phyloP scores from a whole-genome alignment of 306 rosid genomes.

The Sicyos baderoa region DNA sequence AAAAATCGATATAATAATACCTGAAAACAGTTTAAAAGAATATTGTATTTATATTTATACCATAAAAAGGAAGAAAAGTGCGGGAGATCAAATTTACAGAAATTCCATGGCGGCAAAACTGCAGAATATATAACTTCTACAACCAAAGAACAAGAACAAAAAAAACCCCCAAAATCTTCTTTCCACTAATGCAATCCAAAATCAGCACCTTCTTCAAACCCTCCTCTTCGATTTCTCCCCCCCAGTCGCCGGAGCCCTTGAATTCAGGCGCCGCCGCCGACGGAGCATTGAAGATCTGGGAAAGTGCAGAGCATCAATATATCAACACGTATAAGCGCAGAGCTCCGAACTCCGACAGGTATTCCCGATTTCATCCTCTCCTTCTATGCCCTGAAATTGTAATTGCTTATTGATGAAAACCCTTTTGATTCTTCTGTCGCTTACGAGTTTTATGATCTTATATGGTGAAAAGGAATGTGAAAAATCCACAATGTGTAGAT shows the following conservation, averaged over 20 bases:
- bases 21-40: too few species aligned
- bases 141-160: not conserved
- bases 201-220: slow-evolving; percentile 62
- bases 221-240: slow-evolving; percentile 22
- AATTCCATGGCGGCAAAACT: not conserved
- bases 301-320: slow-evolving; percentile 34
- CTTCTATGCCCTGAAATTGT: not conserved
- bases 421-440: not conserved
- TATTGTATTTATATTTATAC: too few species aligned
- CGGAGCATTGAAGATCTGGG: slow-evolving; percentile 51
- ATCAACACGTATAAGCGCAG: slow-evolving; percentile 45
- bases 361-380: not conserved
- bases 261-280: slow-evolving; percentile 20
- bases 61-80: too few species aligned
- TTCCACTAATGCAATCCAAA: slow-evolving; percentile 34
- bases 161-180: too few species aligned
- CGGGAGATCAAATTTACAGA: too few species aligned
- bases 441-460: too few species aligned
- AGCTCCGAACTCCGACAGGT: slow-evolving; percentile 31
- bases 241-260: slow-evolving; percentile 21
- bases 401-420: not conserved
- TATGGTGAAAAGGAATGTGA: slow-evolving; percentile 19
- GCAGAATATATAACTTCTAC: not conserved
- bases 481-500: not conserved
- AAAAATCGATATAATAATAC: too few species aligned